These are phyloP conservation scores for Proliferodiscus dingleyae DNA, from an alignment of 2,329 filamentous ascomycete species.

Conservation along the genomic window DNA sequence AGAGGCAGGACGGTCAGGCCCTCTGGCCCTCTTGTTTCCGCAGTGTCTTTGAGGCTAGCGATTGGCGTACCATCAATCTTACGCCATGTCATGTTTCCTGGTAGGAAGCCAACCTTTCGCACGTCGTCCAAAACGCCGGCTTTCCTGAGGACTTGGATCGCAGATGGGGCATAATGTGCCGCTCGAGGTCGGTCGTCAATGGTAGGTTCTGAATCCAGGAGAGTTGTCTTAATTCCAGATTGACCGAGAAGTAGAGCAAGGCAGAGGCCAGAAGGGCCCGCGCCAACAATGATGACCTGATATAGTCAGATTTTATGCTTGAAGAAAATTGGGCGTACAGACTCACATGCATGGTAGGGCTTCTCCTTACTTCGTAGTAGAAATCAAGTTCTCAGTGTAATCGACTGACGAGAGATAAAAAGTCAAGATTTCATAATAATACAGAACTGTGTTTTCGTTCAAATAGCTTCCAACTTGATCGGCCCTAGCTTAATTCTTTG, in stretches of 20 bases:
- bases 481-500: too few species aligned
- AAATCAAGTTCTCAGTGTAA: too few species aligned
- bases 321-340: neutral
- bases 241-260: slow-evolving; percentile 49
- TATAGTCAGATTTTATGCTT: neutral
- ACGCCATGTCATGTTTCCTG: slow-evolving; percentile 41
- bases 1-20: slow-evolving; percentile 41
- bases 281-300: slow-evolving; percentile 43
- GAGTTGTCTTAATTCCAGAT: slow-evolving; percentile 43
- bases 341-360: too few species aligned
- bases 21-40: slow-evolving; percentile 29
- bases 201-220: slow-evolving; percentile 50
- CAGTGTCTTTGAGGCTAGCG: slow-evolving; percentile 27
- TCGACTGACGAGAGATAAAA: too few species aligned
- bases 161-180: slow-evolving; percentile 55
- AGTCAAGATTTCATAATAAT: too few species aligned
- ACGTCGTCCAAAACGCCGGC: slow-evolving; percentile 55
- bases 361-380: too few species aligned
- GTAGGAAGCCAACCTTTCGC: slow-evolving; percentile 37
- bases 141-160: slow-evolving; percentile 52
- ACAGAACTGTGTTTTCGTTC: too few species aligned
- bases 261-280: slow-evolving; percentile 45
- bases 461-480: too few species aligned
- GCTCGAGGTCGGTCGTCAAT: slow-evolving; percentile 58
- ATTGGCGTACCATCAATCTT: slow-evolving; percentile 35